Base-by-base conservation (phyloP, 2,329 filamentous ascomycete genomes). In the Mollisia scopiformis region DNA sequence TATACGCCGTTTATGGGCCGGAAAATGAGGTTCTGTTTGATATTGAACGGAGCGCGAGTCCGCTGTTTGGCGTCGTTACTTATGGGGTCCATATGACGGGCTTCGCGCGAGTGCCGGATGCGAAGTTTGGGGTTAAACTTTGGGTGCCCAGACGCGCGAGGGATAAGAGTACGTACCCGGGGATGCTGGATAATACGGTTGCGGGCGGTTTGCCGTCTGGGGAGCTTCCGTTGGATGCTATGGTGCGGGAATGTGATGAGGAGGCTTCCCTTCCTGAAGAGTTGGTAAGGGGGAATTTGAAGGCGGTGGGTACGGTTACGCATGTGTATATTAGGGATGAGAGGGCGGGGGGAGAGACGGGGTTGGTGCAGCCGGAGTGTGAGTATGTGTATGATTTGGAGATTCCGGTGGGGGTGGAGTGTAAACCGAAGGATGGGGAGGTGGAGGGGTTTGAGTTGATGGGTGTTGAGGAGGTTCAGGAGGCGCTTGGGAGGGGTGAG, bases 181-280 rank as follows among this genome's bases (percentile, higher is more conserved):
- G 90, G n/a, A 93, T 97, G 71, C 81, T 99, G 66, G 95, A 99
- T 76, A 99, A 98, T 75, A 93, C 93, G 1, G 95, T 96, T 6
- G 95, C 93, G 0, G 89, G 89, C 0, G 89, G 92, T 0, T 88
- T 98, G 67, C 88, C 89, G 74, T 91, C 91, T 0, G 90, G 88
- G 14, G 93, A 97, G 74, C 82, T 82, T 23, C 90, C 91, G 0
- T 89, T 93, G 52, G 92, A 94, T 72, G 92, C 90, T 73, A 78
- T 97, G 55, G 83, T 97, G 21, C 86, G 94, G 57, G 95, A 99
- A 76, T 89, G 89, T 2, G 88, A 88, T 65, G 95, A 99, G 77
- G 95, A 99, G 74, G 96, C 95, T 1, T 90, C 88, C 37, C 77
- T 99, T 21, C 84, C 91, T 0, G 90, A 88, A 61, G 78, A 83